phyloP scores from a whole-genome alignment of 768 basidiomycete genomes.

The Hydnum rufescens region DNA sequence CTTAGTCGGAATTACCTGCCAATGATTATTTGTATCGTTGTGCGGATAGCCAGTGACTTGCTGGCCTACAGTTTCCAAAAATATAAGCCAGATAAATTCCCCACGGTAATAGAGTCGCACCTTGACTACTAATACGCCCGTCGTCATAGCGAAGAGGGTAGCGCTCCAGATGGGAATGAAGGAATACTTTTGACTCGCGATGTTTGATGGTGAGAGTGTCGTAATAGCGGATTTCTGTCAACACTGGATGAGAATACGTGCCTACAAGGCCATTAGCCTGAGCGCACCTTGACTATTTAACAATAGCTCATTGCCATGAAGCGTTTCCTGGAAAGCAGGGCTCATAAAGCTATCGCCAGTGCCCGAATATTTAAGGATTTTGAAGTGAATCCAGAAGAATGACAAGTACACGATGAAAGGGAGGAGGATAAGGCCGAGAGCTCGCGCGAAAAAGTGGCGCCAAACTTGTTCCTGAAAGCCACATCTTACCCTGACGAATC shows the following conservation, averaged over 20 bases:
- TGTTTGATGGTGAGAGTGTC: slow-evolving; percentile 77
- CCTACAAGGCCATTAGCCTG: background rate
- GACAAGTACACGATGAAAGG: slow-evolving; percentile 81
- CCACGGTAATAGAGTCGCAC: slow-evolving; percentile 19
- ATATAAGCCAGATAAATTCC: background rate
- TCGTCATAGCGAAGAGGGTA: slow-evolving; percentile 94
- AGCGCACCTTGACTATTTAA: slow-evolving; percentile 72
- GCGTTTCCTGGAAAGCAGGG: slow-evolving; percentile 92
- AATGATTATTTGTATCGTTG: slow-evolving; percentile 85
- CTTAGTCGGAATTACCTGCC: slow-evolving; percentile 91
- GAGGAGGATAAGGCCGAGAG: slow-evolving; percentile 65
- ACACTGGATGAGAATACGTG: background rate
- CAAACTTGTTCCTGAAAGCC: slow-evolving; percentile 57
- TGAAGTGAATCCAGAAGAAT: slow-evolving; percentile 92
- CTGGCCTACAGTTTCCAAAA: slow-evolving; percentile 51
- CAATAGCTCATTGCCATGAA: slow-evolving; percentile 78
- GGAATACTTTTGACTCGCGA: slow-evolving; percentile 79
- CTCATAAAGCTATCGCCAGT: slow-evolving; percentile 95
- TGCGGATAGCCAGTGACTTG: slow-evolving; percentile 93
- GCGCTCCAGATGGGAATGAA: slow-evolving; percentile 80
- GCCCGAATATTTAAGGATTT: slow-evolving; percentile 70
- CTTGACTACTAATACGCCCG: slow-evolving; percentile 86
- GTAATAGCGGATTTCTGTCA: slow-evolving; percentile 76
- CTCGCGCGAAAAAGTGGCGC: slow-evolving; percentile 75
- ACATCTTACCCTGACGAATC: background rate